Evolutionary conservation across 1,284 basidiomycete species (phyloP), one percentile per base, ranked within the genome.

Genomic region (Neonothopanus nambi): DNA sequence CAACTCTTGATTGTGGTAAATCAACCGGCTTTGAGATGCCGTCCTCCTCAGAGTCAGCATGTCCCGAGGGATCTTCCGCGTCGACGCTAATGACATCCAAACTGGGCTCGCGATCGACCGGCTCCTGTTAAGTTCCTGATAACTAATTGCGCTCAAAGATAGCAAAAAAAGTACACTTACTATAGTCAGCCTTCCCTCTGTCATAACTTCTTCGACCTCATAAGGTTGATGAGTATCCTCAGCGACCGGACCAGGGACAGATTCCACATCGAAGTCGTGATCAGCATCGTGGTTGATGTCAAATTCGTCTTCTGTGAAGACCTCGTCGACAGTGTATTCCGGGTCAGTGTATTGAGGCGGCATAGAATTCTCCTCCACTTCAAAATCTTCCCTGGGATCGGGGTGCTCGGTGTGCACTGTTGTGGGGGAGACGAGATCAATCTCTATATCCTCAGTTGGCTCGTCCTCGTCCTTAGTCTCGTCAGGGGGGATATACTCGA

Each of bases 131-230:
- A 17, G 24, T 13, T 21, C 20, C 12, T 5, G 12, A 42, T 24
- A 3, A 21, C 20, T 9, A 21, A 21, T 15, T 21, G 20, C n/a
- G n/a, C 5, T 21, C n/a, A 20, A 43, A 3, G 42, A n/a, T 13
- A n/a, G n/a, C 33, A 3, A 37, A 40, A 5, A 9, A 28, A 35
- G 26, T 12, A 44, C 52, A n/a, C 37, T n/a, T 40, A 48, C 46
- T 36, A 37, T 23, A 21, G 46, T 43, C 9, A 41, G 26, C 30
- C 45, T 43, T 37, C 46, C 52, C 18, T 48, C 35, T 15, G 46
- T 49, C 46, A 37, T 39, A 3, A 46, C 23, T 24, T 48, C 46
- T 24, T 48, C 52, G 30, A 54, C 46, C 18, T 48, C 46, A 28
- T 54, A 49, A 12, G 13, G 17, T 15, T 21, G 44, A 2, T 20